Evolutionary conservation across 441 rosid genomes (phyloP).

Genomic region (Kokia cookei): DNA sequence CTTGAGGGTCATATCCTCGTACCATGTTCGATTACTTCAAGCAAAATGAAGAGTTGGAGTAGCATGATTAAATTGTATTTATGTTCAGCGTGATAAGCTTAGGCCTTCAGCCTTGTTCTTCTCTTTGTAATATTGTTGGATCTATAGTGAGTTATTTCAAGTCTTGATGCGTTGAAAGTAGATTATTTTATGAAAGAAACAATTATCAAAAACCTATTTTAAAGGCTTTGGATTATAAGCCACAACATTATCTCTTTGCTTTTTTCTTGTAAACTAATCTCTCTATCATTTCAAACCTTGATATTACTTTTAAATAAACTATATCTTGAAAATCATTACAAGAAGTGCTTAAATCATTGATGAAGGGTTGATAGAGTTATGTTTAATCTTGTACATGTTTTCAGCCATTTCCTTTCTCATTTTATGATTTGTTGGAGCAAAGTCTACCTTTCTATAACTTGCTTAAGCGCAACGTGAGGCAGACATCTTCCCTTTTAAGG

Average conservation of each 20-base stretch:
- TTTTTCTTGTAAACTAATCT: not conserved
- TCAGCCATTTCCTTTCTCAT: conserved; percentile 63
- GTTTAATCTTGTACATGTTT: conserved; percentile 4
- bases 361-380: conserved; percentile 7
- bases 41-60: not conserved
- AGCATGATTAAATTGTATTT: not conserved
- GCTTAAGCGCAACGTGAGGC: conserved; percentile 52
- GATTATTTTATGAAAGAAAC: not conserved
- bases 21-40: not conserved
- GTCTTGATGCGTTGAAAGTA: not conserved
- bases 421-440: conserved; percentile 73
- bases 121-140: not conserved
- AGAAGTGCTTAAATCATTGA: not conserved
- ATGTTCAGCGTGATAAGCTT: not conserved
- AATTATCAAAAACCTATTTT: not conserved
- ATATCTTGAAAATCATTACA: not conserved
- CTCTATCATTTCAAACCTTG: not conserved
- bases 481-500: conserved; percentile 37
- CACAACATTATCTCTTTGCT: not conserved
- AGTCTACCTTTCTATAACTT: conserved; percentile 71
- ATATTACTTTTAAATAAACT: not conserved
- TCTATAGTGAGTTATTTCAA: not conserved
- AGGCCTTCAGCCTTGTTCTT: not conserved
- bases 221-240: not conserved
- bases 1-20: not conserved